Conservation (phyloP, 2,329 filamentous ascomycete genomes). For the Botrytis hyacinthi region DNA sequence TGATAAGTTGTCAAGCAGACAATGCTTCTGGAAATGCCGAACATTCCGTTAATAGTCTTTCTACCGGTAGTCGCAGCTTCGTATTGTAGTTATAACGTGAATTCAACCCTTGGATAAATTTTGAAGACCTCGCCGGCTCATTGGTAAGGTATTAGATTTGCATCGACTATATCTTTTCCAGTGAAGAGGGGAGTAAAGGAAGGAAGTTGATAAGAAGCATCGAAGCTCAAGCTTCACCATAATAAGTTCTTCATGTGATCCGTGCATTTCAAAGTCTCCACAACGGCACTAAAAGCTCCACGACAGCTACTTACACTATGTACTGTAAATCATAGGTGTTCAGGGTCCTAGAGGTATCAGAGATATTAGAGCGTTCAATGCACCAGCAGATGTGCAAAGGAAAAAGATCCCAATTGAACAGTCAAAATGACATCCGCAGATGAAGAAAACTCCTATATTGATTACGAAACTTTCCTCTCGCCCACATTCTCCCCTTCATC, state of each 20-base stretch:
- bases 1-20: constrained; percentile 5
- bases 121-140: neutral
- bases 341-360: neutral
- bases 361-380: neutral
- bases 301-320: constrained; percentile 6
- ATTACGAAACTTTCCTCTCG: constrained; percentile 88
- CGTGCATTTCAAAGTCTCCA: constrained; percentile 4
- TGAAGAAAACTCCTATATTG: constrained; percentile 80
- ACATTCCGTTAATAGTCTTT: neutral
- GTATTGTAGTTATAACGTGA: neutral
- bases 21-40: constrained; percentile 2
- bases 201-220: neutral
- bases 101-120: neutral
- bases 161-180: neutral
- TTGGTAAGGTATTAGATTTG: neutral
- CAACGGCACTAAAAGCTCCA: constrained; percentile 11
- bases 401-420: neutral
- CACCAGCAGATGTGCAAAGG: neutral
- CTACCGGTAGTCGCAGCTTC: neutral
- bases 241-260: constrained; percentile 2
- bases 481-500: constrained; percentile 75
- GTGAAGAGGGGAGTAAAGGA: neutral
- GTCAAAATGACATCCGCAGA: constrained; percentile 38
- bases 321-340: constrained; percentile 4
- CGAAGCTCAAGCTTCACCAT: neutral